phyloP scores from a whole-genome alignment of 345 rosid species.

The Chamaenerion angustifolium region DNA sequence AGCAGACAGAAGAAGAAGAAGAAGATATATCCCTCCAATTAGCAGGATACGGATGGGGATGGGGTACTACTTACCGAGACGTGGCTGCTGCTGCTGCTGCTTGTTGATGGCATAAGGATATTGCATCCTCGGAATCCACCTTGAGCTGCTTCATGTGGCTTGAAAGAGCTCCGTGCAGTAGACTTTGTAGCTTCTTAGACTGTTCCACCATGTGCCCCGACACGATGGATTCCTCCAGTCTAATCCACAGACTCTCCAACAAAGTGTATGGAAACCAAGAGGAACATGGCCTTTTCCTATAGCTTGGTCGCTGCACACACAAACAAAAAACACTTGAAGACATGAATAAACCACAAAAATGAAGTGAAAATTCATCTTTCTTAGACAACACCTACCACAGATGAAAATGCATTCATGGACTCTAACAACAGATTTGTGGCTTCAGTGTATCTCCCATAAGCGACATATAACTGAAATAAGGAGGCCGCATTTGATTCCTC shows the following conservation, averaged over 20 bases:
- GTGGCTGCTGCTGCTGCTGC: constrained; percentile 1
- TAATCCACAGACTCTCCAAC: constrained; percentile 66
- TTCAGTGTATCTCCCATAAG: constrained; percentile 60
- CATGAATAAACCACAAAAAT: neutral
- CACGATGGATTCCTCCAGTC: constrained; percentile 43
- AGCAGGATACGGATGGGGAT: too few species aligned
- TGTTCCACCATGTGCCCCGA: constrained; percentile 63
- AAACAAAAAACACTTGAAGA: neutral
- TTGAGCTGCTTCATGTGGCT: constrained; percentile 78
- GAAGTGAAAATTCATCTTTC: neutral
- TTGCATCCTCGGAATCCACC: constrained; percentile 61
- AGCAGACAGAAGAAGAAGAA: too few species aligned
- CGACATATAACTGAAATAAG: constrained; percentile 64
- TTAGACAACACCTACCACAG: constrained; percentile 46
- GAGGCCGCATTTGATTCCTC: constrained; percentile 70
- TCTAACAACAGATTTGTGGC: constrained; percentile 71
- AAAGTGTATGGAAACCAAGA: constrained; percentile 78
- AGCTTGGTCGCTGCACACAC: constrained; percentile 56
- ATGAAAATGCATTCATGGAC: constrained; percentile 55
- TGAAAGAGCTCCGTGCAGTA: constrained; percentile 45
- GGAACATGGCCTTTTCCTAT: constrained; percentile 58
- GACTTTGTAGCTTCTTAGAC: constrained; percentile 51
- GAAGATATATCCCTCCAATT: too few species aligned
- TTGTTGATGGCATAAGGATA: constrained; percentile 20
- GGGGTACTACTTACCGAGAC: too few species aligned